Percentiles rank a stretch among this genome's conserved stretches.
Evolutionary conservation across 306 rosid genomes (phyloP).

Genomic region (Sicyos edulis): DNA sequence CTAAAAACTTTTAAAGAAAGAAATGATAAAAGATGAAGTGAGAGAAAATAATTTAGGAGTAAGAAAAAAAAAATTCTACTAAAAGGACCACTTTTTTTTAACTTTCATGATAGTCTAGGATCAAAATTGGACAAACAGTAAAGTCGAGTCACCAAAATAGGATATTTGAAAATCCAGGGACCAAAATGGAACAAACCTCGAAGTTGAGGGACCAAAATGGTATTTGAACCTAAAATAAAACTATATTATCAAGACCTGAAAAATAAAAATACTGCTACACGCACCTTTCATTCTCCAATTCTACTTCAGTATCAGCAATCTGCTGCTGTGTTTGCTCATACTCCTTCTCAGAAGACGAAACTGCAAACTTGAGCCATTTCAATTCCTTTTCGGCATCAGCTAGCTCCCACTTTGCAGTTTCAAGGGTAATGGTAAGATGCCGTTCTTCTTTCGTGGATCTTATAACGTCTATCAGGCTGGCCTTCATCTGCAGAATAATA

Average conservation of each 20-base stretch:
- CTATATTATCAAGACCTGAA: background rate
- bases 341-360: slow-evolving; percentile 77
- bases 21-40: no score
- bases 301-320: slow-evolving; percentile 43
- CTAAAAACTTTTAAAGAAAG: no score
- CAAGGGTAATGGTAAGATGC: slow-evolving; percentile 52
- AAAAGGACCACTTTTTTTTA: no score
- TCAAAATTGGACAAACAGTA: no score
- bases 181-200: no score
- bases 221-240: no score
- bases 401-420: slow-evolving; percentile 68
- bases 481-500: slow-evolving; percentile 56
- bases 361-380: slow-evolving; percentile 64
- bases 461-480: slow-evolving; percentile 49
- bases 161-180: no score
- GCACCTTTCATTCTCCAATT: slow-evolving; percentile 74
- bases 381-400: slow-evolving; percentile 89
- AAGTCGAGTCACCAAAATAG: no score
- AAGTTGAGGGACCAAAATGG: no score
- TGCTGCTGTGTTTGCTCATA: slow-evolving; percentile 63
- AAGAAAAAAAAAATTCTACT: no score
- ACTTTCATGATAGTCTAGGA: no score
- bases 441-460: slow-evolving; percentile 62
- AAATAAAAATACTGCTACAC: slow-evolving; percentile 7
- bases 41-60: no score